A percentile compares a stretch with the other conserved stretches of the same genome.
Evolutionary conservation across 768 basidiomycete genomes (phyloP).

Genomic region (Mycena maculata): DNA sequence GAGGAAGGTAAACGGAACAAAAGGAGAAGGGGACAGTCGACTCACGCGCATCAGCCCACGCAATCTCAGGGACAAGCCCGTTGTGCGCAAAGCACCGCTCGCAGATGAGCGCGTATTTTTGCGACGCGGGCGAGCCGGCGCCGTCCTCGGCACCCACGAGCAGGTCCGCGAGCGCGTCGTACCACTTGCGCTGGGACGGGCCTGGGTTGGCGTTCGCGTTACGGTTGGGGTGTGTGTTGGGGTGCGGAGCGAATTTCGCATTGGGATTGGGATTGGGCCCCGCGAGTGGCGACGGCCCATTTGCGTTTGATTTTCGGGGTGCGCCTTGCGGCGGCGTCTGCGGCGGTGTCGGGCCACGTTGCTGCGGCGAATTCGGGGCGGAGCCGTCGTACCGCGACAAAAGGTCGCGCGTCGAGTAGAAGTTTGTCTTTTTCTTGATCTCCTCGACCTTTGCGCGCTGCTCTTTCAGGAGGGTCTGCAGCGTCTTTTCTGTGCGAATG

Average conservation of each 20-base stretch:
- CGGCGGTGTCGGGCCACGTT: background rate
- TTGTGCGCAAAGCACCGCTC: constrained; percentile 90
- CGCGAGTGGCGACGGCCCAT: background rate
- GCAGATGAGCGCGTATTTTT: constrained; percentile 86
- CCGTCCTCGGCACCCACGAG: constrained; percentile 84
- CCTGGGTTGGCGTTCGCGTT: constrained; percentile 66
- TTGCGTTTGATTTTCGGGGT: background rate
- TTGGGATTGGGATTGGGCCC: background rate
- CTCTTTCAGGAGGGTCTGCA: constrained; percentile 77
- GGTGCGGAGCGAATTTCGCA: background rate
- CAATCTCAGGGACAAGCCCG: constrained; percentile 84
- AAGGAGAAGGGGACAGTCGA: constrained; percentile 34
- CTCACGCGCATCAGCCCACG: constrained; percentile 88
- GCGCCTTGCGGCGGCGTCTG: background rate
- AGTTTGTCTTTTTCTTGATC: constrained; percentile 98
- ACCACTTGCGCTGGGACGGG: constrained; percentile 80
- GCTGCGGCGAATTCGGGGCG: constrained; percentile 38
- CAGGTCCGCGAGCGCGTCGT: constrained; percentile 89
- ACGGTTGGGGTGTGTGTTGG: constrained; percentile 51
- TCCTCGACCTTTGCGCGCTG: constrained; percentile 92
- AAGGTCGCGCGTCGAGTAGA: constrained; percentile 90
- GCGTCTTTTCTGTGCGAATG: constrained; percentile 72
- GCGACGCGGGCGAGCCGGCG: constrained; percentile 55
- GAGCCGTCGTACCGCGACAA: constrained; percentile 90
- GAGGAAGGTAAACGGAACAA: background rate